Base-by-base conservation (phyloP, 1,139 yeast species). In the Saccharomyces hybrid region DNA sequence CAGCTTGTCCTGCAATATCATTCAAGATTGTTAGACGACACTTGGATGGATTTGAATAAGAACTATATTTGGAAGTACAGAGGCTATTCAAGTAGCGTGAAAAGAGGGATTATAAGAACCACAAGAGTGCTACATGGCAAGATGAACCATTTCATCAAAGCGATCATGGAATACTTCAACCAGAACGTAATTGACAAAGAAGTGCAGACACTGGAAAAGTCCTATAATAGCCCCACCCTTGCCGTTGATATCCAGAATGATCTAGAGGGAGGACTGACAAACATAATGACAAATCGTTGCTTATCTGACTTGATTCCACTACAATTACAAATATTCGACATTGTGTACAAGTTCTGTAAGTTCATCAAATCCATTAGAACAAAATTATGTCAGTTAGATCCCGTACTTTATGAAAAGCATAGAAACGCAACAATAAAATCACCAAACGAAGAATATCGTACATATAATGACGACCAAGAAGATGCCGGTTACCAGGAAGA, bases 1-100 rank as follows among this genome's bases (percentile, higher is more conserved):
- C 75, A 88, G 48, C 71, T 85, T 29, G 77, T 84, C 42, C 68
- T 89, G 24, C 83, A 83, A 58, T 83, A 82, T 63, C 75, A 87
- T 9, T 83, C 82, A 62, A 78, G 80, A 57, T 73, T 79, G 24
- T 75, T 88, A 54, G 85, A 81, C 55, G 76, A 76, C 27, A 80
- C 88, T 0, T 89, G 96, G 96, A 73, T 78, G 47, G 95, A 86
- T 60, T 81, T 86, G 48, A 80, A 79, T 60, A 81, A 80, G 62
- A 82, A 88, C 14, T 71, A 75, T 14, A 82, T 83, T 11, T 90
- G 97, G 97, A 77, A 75, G 44, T 78, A 77, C 62, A 67, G 69
- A 5, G 73, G 76, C 14, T 76, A 70, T 52, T 38, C 60, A 2
- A 29, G n/a, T 4, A 52, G 55, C 11, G 56, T 63, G 6, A 49